Evolutionary conservation across 2,329 filamentous ascomycete species (phyloP).

Genomic region (Cladosporium phlei): DNA sequence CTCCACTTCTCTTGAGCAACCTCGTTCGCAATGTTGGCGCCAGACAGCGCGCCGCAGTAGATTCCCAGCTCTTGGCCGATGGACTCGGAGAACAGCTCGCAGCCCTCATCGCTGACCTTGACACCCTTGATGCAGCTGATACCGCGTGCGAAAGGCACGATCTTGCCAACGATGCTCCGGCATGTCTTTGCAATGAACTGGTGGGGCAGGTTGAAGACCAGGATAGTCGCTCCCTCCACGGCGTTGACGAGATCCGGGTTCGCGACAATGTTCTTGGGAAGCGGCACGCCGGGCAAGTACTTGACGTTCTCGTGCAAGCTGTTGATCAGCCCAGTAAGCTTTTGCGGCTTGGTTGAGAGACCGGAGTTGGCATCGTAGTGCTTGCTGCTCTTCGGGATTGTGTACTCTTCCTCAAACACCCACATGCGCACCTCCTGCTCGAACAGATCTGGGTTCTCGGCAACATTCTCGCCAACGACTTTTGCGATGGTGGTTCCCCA

Average conservation of each 20-base stretch:
- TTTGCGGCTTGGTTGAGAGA: conserved; percentile 64
- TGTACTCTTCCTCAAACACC: conserved; percentile 92
- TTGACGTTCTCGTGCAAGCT: conserved; percentile 92
- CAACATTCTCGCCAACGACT: conserved; percentile 89
- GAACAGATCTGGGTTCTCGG: conserved; percentile 71
- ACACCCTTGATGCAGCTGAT: conserved; percentile 99
- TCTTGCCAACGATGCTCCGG: conserved; percentile 77
- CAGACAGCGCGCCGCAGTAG: conserved; percentile 92
- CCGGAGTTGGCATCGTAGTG: conserved; percentile 62
- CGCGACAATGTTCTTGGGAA: conserved; percentile 78
- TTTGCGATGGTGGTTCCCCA: conserved; percentile 98
- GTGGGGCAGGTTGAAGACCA: conserved; percentile 95
- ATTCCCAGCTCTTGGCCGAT: conserved; percentile 89
- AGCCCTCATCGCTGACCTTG: conserved; percentile 72
- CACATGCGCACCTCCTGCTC: conserved; percentile 94
- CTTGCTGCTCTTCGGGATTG: conserved; percentile 64
- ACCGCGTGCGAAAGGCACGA: conserved; percentile 84
- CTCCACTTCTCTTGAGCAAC: conserved; percentile 95
- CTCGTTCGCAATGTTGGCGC: conserved; percentile 93
- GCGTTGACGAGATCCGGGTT: conserved; percentile 76
- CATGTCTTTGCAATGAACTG: conserved; percentile 90
- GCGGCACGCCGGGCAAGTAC: conserved; percentile 82
- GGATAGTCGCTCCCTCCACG: conserved; percentile 76
- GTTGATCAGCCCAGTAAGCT: conserved; percentile 90
- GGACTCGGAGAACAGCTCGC: conserved; percentile 88